These are phyloP conservation scores for Aurinia saxatilis DNA, from an alignment of 345 rosid genomes.

Conservation along the genomic window DNA sequence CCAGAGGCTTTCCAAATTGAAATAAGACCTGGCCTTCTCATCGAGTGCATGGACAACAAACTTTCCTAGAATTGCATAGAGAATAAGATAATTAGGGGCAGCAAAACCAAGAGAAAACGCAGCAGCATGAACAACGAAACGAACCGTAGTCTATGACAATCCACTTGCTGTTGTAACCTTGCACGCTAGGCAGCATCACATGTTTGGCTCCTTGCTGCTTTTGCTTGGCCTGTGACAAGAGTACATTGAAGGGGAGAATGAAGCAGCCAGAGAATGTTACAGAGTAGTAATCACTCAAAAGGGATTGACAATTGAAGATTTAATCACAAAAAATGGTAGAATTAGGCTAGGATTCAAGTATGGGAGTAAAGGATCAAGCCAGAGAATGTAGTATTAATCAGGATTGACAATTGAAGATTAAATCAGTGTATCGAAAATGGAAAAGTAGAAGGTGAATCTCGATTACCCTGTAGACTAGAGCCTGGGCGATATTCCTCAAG, in stretches of 20 bases:
- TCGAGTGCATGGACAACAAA: conserved; percentile 88
- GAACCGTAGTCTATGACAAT: conserved; percentile 74
- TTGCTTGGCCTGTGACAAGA: conserved; percentile 80
- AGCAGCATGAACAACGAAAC: too few relatives aligned
- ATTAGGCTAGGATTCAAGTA: background rate
- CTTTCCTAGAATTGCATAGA: conserved; percentile 39
- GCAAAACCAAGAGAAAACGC: background rate
- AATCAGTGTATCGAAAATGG: background rate
- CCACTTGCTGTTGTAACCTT: conserved; percentile 85
- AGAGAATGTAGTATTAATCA: too few relatives aligned
- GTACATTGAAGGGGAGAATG: too few relatives aligned
- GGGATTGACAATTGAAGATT: background rate
- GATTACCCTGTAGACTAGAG: conserved; percentile 59
- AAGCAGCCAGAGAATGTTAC: too few relatives aligned
- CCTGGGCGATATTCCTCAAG: conserved; percentile 79
- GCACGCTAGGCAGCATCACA: conserved; percentile 52
- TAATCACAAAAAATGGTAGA: background rate
- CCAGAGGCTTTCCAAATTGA: conserved; percentile 73
- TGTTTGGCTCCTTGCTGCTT: conserved; percentile 68
- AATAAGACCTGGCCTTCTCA: conserved; percentile 85
- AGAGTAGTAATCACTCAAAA: too few relatives aligned
- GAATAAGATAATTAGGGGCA: background rate
- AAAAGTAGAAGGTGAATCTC: background rate
- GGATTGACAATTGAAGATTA: too few relatives aligned
- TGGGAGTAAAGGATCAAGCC: too few relatives aligned